phyloP scores from a whole-genome alignment of 441 rosid genomes.

The Cnidoscolus chayamansa region DNA sequence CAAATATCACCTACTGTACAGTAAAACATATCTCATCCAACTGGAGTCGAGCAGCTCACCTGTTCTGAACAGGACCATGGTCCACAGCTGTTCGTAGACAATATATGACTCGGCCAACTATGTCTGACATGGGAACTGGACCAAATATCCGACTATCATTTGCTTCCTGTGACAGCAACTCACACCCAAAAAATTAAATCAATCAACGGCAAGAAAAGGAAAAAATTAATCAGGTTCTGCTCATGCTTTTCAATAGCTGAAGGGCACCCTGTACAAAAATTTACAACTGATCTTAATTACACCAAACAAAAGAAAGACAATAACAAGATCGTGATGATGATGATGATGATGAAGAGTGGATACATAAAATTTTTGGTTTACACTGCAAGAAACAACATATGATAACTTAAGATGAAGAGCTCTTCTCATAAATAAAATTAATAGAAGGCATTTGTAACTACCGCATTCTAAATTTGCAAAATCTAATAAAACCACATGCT shows the following conservation, averaged over 20 bases:
- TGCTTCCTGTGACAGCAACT: constrained; percentile 58
- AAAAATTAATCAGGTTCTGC: constrained; percentile 7
- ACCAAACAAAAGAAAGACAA: background rate
- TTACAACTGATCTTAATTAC: background rate
- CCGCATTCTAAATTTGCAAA: background rate
- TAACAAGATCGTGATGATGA: background rate
- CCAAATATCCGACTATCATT: constrained; percentile 85
- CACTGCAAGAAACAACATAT: background rate
- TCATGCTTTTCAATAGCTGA: background rate
- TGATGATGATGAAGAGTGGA: background rate
- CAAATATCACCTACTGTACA: background rate
- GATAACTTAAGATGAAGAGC: background rate
- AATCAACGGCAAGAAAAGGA: constrained; percentile 4
- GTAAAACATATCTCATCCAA: background rate
- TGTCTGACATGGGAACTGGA: constrained; percentile 66
- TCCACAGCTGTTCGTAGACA: constrained; percentile 78
- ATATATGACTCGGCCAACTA: constrained; percentile 82
- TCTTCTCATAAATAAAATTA: background rate
- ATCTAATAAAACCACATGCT: background rate
- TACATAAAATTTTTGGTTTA: background rate
- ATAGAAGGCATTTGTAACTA: background rate
- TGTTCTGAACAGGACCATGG: constrained; percentile 88
- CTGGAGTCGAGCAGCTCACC: constrained; percentile 40
- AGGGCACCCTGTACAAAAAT: background rate
- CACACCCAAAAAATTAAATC: background rate